Evolutionary conservation across 352 stramenopile species (phyloP), one percentile per base, ranked within the genome.

Genomic region (Phytophthora podocarpi): DNA sequence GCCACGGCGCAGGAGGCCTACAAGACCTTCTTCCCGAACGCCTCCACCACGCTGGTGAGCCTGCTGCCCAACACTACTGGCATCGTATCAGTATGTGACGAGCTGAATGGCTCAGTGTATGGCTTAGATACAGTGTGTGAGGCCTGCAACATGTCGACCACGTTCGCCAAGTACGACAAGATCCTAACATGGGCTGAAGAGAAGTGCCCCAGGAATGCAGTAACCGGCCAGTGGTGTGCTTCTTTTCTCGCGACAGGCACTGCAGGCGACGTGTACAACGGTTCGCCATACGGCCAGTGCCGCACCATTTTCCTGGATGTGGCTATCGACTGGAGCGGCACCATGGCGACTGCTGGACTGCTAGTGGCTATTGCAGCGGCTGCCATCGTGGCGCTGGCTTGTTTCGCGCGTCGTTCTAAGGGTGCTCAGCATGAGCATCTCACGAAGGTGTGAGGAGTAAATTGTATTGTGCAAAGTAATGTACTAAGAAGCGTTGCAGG

Each of bases 211-310:
- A 64, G 78, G 20, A 90, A 68, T 27, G 32, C 59, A 32, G 64
- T 48, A 27, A 87, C 80, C 3, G 64, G 72, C n/a, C 57, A 70
- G 7, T 93, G 78, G 77, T 93, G 84, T 58, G 81, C 76, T 27
- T 36, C 51, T n/a, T 89, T 84, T 49, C 56, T 93, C 15, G 48
- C 79, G 12, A 80, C 50, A 3, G 70, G 76, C 30, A 79, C 71
- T 30, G 40, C 57, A 28, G 78, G 76, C 20, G 70, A 70, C 7
- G 63, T 87, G 5, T 91, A 83, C 59, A 64, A 75, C 5, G 83
- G 85, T 43, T 87, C 85, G 16, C 85, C 85, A 16, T 94, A 91
- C 61, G 78, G 80, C 34, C 68, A 92, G 48, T 94, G 85, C 58
- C 85, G 85, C 53, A 59, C 36, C 8, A 78, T 73, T 39, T 93